These are phyloP conservation scores for Przewalskia tangutica DNA, from an alignment of 257 asterid genomes.

Conservation along the genomic window DNA sequence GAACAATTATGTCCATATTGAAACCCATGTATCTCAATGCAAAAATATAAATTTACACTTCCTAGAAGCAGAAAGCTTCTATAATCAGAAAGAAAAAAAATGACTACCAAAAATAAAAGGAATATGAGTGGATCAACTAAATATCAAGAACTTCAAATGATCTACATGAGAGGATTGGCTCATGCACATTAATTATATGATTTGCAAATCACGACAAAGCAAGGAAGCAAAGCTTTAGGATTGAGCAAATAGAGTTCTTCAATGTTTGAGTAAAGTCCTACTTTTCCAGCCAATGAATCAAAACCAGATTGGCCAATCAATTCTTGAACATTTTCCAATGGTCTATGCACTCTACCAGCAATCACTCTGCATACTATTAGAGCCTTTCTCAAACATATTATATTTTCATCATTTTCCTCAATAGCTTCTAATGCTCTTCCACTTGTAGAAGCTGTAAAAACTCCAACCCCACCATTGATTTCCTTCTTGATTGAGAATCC, in stretches of 20 bases:
- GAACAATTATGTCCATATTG: neutral
- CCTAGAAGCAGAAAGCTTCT: neutral
- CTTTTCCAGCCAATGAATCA: conserved; percentile 87
- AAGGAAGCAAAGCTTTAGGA: conserved; percentile 82
- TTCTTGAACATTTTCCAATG: conserved; percentile 63
- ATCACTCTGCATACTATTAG: conserved; percentile 81
- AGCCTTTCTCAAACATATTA: conserved; percentile 32
- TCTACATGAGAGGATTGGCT: neutral
- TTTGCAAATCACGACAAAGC: conserved; percentile 77
- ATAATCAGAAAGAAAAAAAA: neutral
- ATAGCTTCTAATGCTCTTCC: conserved; percentile 62
- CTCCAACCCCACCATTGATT: conserved; percentile 41
- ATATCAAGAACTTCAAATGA: neutral
- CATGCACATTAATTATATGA: conserved; percentile 6
- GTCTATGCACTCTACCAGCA: conserved; percentile 90
- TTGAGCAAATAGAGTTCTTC: conserved; percentile 83
- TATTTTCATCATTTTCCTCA: conserved; percentile 8
- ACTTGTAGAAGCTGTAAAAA: conserved; percentile 85
- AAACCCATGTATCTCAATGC: neutral
- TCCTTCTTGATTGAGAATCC: conserved; percentile 57
- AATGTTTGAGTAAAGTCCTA: conserved; percentile 58
- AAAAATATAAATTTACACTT: conserved; percentile 1
- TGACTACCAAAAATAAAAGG: neutral
- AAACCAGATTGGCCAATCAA: conserved; percentile 67
- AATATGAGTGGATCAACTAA: neutral